These are phyloP conservation scores for Euphorbia tirucalli DNA, from an alignment of 345 rosid genomes.

Conservation along the genomic window DNA sequence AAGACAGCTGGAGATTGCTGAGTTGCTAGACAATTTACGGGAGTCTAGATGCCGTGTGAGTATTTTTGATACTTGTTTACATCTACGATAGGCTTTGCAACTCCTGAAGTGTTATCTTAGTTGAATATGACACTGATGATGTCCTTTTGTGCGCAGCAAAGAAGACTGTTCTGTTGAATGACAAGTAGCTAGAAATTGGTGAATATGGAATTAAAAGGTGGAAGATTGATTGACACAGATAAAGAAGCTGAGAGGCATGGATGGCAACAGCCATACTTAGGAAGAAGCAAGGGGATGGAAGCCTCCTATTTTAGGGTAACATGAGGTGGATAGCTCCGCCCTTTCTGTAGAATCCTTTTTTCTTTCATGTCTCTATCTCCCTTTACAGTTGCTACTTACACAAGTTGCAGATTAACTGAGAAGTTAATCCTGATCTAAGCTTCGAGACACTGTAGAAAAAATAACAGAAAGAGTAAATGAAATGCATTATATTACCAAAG, in stretches of 20 bases:
- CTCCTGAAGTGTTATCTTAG: not conserved
- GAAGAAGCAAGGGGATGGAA: slow-evolving; percentile 6
- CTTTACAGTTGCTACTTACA: slow-evolving; percentile 14
- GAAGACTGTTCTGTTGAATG: slow-evolving; percentile 53
- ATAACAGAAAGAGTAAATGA: slow-evolving; percentile 12
- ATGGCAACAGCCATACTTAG: slow-evolving; percentile 1
- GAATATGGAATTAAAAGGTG: slow-evolving; percentile 4
- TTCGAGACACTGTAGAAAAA: slow-evolving; percentile 19
- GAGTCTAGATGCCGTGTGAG: slow-evolving; percentile 68
- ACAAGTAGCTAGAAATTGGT: slow-evolving; percentile 11
- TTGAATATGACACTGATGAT: slow-evolving; percentile 3
- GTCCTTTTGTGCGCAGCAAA: slow-evolving; percentile 40
- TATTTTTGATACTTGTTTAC: slow-evolving; percentile 1
- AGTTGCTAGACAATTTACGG: slow-evolving; percentile 52
- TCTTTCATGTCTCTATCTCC: not conserved
- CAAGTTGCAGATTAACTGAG: slow-evolving; percentile 15
- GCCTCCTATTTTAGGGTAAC: not conserved
- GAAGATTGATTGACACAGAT: slow-evolving; percentile 4
- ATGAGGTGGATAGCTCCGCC: not conserved
- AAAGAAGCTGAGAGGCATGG: not conserved
- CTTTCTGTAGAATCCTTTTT: slow-evolving; percentile 3
- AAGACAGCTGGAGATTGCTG: slow-evolving; percentile 75
- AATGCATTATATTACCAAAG: slow-evolving; percentile 6
- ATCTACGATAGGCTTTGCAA: not conserved
- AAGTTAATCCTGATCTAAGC: slow-evolving; percentile 12